phyloP scores from a whole-genome alignment of 352 stramenopile species.

The Aphanomyces cochlioides region DNA sequence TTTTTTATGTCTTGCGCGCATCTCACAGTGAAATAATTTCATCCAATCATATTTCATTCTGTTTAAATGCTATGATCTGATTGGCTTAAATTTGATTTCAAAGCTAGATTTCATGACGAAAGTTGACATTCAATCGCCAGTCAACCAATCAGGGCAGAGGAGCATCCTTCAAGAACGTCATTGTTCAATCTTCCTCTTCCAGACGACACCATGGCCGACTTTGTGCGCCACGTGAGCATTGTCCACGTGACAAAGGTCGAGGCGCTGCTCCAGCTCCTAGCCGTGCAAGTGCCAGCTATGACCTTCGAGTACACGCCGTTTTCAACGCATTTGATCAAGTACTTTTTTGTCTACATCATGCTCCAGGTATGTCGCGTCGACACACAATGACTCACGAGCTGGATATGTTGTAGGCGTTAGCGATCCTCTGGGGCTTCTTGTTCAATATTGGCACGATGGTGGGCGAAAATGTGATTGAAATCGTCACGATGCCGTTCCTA shows the following conservation, averaged over 20 bases:
- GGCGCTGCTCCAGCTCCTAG: constrained; percentile 24
- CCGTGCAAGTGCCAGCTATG: constrained; percentile 7
- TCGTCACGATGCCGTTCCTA: constrained; percentile 71
- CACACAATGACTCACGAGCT: not conserved
- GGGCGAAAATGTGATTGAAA: constrained; percentile 82
- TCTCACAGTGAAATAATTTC: no score
- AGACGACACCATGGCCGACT: not conserved
- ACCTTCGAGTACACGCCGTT: constrained; percentile 18
- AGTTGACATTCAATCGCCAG: no score
- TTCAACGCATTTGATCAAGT: constrained; percentile 10
- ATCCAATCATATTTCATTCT: no score
- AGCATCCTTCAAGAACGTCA: no score
- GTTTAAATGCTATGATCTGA: no score
- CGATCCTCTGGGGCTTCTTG: constrained; percentile 83
- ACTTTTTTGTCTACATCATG: constrained; percentile 31
- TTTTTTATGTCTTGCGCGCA: no score
- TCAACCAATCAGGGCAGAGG: no score
- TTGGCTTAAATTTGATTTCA: no score
- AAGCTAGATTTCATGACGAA: no score
- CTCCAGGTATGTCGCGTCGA: constrained; percentile 18
- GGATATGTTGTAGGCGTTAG: constrained; percentile 44
- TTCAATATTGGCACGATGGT: constrained; percentile 82
- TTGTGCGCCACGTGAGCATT: constrained; percentile 18
- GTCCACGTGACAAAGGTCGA: constrained; percentile 25
- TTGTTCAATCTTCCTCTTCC: no score